Percentiles rank a stretch among this genome's conserved stretches.
Conservation (phyloP, 306 rosid species). For the Castanea crenata region DNA sequence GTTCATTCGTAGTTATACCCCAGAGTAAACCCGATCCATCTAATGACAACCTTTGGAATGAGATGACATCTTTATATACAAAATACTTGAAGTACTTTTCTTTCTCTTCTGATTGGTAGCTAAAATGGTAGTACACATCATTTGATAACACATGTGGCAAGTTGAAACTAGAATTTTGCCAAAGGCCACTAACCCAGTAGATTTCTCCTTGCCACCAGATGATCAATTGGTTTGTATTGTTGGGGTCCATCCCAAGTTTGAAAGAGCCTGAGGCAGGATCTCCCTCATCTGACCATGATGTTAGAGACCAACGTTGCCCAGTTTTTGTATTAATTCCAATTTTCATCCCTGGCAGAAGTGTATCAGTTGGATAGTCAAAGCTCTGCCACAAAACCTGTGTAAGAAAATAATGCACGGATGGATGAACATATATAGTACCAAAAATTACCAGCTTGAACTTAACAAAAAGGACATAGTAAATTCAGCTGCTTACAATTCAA, state of each 20-base stretch:
- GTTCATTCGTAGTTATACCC: background rate
- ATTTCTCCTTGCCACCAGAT: background rate
- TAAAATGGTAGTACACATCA: background rate
- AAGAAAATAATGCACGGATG: no score
- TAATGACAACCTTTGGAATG: background rate
- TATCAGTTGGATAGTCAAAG: background rate
- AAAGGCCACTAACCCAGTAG: constrained; percentile 1
- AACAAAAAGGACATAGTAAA: no score
- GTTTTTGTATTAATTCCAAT: constrained; percentile 7
- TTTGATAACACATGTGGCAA: background rate
- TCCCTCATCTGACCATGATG: background rate
- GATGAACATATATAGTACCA: no score
- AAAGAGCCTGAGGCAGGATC: background rate
- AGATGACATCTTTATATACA: background rate
- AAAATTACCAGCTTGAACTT: no score
- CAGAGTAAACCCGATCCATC: background rate
- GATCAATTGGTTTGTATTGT: constrained; percentile 1
- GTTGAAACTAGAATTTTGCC: background rate
- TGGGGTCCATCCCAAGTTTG: constrained; percentile 14
- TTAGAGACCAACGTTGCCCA: background rate
- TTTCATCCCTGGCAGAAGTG: background rate
- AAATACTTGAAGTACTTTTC: constrained; percentile 1
- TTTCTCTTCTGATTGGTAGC: background rate
- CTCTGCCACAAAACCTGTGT: constrained; percentile 9
- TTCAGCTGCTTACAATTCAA: background rate